phyloP scores from a whole-genome alignment of 257 asterid species.

The Eucommia ulmoides region DNA sequence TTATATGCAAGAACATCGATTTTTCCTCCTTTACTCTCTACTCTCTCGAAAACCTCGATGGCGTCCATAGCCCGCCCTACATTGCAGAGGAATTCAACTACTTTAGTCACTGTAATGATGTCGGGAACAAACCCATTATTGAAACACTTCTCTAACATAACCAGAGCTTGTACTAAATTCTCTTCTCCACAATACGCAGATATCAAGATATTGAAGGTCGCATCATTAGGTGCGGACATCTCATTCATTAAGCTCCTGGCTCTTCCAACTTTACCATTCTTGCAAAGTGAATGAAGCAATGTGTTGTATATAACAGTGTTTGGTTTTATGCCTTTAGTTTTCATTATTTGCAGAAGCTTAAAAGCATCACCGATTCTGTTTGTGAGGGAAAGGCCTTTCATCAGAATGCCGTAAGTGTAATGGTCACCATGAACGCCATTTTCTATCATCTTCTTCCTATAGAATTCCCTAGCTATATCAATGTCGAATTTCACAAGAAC shows the following conservation, averaged over 20 bases:
- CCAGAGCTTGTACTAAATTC: constrained; percentile 58
- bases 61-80: constrained; percentile 54
- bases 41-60: constrained; percentile 58
- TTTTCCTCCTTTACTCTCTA: constrained; percentile 57
- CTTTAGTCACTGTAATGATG: constrained; percentile 54
- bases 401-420: constrained; percentile 74
- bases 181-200: constrained; percentile 68
- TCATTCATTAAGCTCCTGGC: constrained; percentile 76
- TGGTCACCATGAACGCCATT: constrained; percentile 61
- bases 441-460: constrained; percentile 67
- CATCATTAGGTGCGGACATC: constrained; percentile 49
- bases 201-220: constrained; percentile 61
- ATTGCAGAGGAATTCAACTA: constrained; percentile 39
- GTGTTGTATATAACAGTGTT: constrained; percentile 68
- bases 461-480: constrained; percentile 79
- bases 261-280: constrained; percentile 61
- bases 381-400: constrained; percentile 92
- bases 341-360: constrained; percentile 70
- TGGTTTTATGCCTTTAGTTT: constrained; percentile 33
- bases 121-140: constrained; percentile 54
- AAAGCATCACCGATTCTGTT: constrained; percentile 82
- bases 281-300: constrained; percentile 63
- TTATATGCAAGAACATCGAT: constrained; percentile 65
- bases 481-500: constrained; percentile 78
- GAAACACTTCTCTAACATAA: constrained; percentile 71